These are phyloP conservation scores for Cladophialophora yegresii DNA, from an alignment of 2,329 filamentous ascomycete genomes.

Conservation along the genomic window DNA sequence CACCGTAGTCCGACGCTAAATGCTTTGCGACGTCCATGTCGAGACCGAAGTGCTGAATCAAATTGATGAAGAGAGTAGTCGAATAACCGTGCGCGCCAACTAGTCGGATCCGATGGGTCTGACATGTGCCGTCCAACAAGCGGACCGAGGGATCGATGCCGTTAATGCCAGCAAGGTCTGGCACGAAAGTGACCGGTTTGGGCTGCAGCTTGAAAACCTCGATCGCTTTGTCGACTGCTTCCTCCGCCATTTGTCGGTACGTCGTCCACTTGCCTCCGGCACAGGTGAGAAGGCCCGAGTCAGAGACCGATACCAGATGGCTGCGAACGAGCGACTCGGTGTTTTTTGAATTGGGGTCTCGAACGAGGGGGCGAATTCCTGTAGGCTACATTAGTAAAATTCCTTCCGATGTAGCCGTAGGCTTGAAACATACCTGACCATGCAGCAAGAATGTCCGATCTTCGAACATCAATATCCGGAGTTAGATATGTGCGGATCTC, in stretches of 20 bases:
- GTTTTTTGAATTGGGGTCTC: constrained; percentile 80
- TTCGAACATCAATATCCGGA: constrained; percentile 79
- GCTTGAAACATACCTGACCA: constrained; percentile 63
- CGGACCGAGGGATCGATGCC: constrained; percentile 34
- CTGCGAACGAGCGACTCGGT: constrained; percentile 86
- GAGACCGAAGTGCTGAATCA: constrained; percentile 89
- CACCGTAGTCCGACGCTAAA: constrained; percentile 81
- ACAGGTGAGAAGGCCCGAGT: constrained; percentile 77
- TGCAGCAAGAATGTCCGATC: constrained; percentile 80
- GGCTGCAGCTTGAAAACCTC: constrained; percentile 34
- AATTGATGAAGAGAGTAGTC: constrained; percentile 89
- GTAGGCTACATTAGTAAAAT: background rate
- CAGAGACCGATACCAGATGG: constrained; percentile 77
- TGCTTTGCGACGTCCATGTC: constrained; percentile 92
- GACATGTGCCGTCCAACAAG: constrained; percentile 66
- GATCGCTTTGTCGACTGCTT: constrained; percentile 70
- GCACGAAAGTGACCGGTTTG: constrained; percentile 29
- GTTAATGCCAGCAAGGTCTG: constrained; percentile 35
- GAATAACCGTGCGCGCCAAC: constrained; percentile 84
- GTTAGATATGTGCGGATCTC: constrained; percentile 81
- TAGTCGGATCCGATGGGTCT: constrained; percentile 78
- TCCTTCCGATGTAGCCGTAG: background rate
- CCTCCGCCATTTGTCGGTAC: constrained; percentile 89
- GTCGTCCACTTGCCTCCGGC: constrained; percentile 93
- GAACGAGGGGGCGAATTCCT: constrained; percentile 78